Evolutionary conservation across 1,284 basidiomycete genomes (phyloP), one percentile per base, ranked within the genome.

Genomic region (Cutaneotrichosporon daszewskae): DNA sequence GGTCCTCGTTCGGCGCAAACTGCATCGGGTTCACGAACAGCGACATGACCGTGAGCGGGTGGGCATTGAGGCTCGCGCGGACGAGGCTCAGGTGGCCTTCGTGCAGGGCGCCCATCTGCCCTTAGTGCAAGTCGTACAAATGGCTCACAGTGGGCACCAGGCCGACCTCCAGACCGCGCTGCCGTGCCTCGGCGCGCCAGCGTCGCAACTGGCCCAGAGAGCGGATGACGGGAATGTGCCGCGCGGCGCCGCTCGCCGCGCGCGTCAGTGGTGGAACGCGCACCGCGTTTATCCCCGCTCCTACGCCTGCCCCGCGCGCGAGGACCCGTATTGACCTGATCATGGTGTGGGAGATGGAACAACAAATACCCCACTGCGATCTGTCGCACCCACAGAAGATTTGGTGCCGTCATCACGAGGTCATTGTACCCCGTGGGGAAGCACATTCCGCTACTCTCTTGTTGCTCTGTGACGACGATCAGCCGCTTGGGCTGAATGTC

Each of bases 11-110:
- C 0, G 90, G 92, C 0, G 92, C 89, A 57, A 98, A 98, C 72
- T 98, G 92, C 9, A 92, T 87, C 0, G 95, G 95, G 66, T 98
- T 97, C 47, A 97, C 91, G 68, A 96, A 98, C 56, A 98, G 88
- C 12, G 92, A 96, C 49, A 96, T 76, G 51, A 97, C 82, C 0
- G 94, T 97, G 33, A 84, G 70, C 50, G 92, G 85, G 61, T 92
- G 90, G 45, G 84, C 79, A 1, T 72, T 66, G 5, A 97, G 75
- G 0, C 87, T 91, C 40, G 77, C 64, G 27, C 73, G 67, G 20
- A 80, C 78, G 73, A 98, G 81, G 46, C 84, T 81, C 29, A 96
- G 74, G 69, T 97, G 94, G 0, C 95, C 94, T 20, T 87, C 82
- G 64, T 98, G 94, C 37, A 98, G 72, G 1, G 92, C 92, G 20